These are phyloP conservation scores for Helotiales sp. DNA, from an alignment of 2,329 filamentous ascomycete species.

Conservation along the genomic window DNA sequence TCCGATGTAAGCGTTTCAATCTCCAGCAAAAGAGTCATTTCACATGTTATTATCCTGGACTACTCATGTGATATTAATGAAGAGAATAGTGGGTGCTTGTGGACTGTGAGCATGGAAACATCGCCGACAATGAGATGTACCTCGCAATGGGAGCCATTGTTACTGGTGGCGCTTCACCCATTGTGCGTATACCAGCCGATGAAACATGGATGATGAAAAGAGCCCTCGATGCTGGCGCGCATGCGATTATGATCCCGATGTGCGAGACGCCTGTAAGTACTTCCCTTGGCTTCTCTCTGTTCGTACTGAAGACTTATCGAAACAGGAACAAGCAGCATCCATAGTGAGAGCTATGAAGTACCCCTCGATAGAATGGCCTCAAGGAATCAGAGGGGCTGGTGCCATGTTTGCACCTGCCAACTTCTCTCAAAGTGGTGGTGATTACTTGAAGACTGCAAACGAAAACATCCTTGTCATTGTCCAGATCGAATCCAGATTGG, in stretches of 20 bases:
- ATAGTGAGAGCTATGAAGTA: slow-evolving; percentile 52
- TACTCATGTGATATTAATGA: too few relatives aligned
- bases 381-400: slow-evolving; percentile 49
- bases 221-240: slow-evolving; percentile 51
- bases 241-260: slow-evolving; percentile 50
- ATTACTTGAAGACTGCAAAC: slow-evolving; percentile 52
- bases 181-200: slow-evolving; percentile 40
- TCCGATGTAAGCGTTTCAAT: too few relatives aligned
- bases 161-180: slow-evolving; percentile 44
- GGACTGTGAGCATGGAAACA: slow-evolving; percentile 54
- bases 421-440: slow-evolving; percentile 44
- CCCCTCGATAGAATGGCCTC: slow-evolving; percentile 38
- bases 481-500: slow-evolving; percentile 46
- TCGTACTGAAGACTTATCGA: too few relatives aligned
- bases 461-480: slow-evolving; percentile 46
- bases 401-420: slow-evolving; percentile 49
- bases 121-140: slow-evolving; percentile 53
- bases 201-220: slow-evolving; percentile 49
- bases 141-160: slow-evolving; percentile 54
- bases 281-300: too few relatives aligned
- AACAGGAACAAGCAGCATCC: slow-evolving; percentile 42
- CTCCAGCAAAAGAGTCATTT: too few relatives aligned
- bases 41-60: too few relatives aligned
- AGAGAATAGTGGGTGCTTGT: slow-evolving; percentile 24
- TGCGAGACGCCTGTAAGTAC: slow-evolving; percentile 40